A percentile compares a stretch with the other conserved stretches of the same genome.
Conservation (phyloP, 2,329 filamentous ascomycete genomes). For the Fusarium sp. region DNA sequence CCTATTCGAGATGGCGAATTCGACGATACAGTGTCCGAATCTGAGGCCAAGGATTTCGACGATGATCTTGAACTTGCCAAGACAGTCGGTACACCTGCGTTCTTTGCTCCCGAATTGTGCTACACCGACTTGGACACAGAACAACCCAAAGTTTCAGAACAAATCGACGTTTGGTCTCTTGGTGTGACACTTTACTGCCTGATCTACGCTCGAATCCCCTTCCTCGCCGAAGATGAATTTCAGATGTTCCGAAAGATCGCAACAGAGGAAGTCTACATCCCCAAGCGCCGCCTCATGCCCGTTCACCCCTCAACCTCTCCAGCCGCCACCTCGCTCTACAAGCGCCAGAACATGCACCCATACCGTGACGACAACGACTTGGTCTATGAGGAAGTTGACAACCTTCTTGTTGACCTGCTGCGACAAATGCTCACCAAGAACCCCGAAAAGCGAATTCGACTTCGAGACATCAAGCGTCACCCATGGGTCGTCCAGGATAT, state of each 20-base stretch:
- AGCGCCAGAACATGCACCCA: constrained; percentile 67
- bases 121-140: constrained; percentile 79
- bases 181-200: constrained; percentile 97
- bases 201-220: constrained; percentile 92
- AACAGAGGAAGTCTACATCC: constrained; percentile 91
- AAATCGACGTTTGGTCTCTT: constrained; percentile 97
- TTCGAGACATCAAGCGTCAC: constrained; percentile 93
- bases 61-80: constrained; percentile 97
- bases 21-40: constrained; percentile 78
- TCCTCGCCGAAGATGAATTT: constrained; percentile 90
- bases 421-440: constrained; percentile 86
- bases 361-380: constrained; percentile 82
- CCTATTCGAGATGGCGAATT: constrained; percentile 85
- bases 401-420: constrained; percentile 81
- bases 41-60: constrained; percentile 86
- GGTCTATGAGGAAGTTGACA: constrained; percentile 85
- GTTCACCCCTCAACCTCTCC: constrained; percentile 69
- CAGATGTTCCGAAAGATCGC: constrained; percentile 92
- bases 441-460: constrained; percentile 84
- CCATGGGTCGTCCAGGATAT: constrained; percentile 88
- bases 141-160: constrained; percentile 83
- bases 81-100: constrained; percentile 96
- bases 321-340: constrained; percentile 63
- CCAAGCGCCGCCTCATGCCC: constrained; percentile 81
- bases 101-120: constrained; percentile 96